These are phyloP conservation scores for Oryza officinalis DNA, from an alignment of 176 grass and related monocot species.

Conservation along the genomic window DNA sequence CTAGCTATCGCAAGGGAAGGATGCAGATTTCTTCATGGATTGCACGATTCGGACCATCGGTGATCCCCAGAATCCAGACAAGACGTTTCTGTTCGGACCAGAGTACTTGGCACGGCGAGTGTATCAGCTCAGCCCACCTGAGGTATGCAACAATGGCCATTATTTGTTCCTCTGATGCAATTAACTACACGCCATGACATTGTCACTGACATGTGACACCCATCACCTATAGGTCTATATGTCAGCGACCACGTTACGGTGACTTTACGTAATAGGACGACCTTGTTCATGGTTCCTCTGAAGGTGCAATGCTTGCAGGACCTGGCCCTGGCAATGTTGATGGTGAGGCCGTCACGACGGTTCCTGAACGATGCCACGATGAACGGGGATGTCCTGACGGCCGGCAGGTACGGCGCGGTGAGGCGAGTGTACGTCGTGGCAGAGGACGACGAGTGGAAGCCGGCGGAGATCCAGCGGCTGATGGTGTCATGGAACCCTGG, in stretches of 20 bases:
- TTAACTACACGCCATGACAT: no score
- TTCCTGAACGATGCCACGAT: conserved; percentile 31
- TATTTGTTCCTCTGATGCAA: no score
- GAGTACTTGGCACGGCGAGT: neutral
- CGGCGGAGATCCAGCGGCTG: conserved; percentile 21
- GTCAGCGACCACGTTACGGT: no score
- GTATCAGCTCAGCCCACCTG: neutral
- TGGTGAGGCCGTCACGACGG: conserved; percentile 1
- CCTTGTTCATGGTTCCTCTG: no score
- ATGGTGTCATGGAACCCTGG: conserved; percentile 39
- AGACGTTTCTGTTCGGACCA: neutral
- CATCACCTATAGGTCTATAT: no score
- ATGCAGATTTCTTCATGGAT: conserved; percentile 14
- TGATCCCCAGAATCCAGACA: neutral
- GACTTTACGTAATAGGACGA: no score
- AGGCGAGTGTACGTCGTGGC: conserved; percentile 37
- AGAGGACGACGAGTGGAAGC: conserved; percentile 19
- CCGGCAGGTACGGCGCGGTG: conserved; percentile 27
- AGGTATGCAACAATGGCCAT: neutral
- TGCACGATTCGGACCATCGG: neutral
- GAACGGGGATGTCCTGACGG: neutral
- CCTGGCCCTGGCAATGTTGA: conserved; percentile 16
- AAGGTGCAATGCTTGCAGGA: conserved; percentile 15
- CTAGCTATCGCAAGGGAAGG: neutral
- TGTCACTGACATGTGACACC: no score